A percentile compares a stretch with the other conserved stretches of the same genome.
Conservation (phyloP, 2,329 filamentous ascomycete species). For the Cordyceps cateniannulata region DNA sequence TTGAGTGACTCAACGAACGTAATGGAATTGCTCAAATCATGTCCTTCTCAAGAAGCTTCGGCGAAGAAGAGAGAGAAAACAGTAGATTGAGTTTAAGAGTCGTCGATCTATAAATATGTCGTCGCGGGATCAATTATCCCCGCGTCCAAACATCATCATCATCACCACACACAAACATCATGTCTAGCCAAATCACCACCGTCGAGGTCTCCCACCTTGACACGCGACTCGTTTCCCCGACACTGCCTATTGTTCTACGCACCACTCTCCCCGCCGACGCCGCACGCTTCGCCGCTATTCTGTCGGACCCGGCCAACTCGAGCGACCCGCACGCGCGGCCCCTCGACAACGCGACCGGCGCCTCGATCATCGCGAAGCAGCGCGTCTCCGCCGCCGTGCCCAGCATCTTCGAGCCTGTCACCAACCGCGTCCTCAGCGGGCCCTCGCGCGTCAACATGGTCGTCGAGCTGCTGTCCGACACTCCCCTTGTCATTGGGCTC, state of each 20-base stretch:
- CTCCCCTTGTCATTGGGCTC: constrained; percentile 20
- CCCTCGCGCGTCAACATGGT: constrained; percentile 22
- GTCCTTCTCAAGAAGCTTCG: no score
- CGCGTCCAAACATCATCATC: not conserved
- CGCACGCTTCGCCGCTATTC: constrained; percentile 19
- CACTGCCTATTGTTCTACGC: constrained; percentile 22
- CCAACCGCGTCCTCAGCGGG: constrained; percentile 15
- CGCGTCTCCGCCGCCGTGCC: constrained; percentile 21
- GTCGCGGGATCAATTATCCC: not conserved
- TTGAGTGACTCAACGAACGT: not conserved
- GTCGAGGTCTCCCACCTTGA: constrained; percentile 17
- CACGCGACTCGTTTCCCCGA: constrained; percentile 18
- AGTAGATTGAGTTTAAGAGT: no score
- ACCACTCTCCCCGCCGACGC: constrained; percentile 19
- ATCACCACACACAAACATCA: not conserved
- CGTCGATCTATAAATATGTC: not conserved
- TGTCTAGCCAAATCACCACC: constrained; percentile 10
- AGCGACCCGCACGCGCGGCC: constrained; percentile 15
- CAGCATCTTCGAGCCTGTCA: constrained; percentile 15
- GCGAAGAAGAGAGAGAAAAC: no score
- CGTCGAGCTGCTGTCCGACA: constrained; percentile 15
- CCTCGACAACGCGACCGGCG: constrained; percentile 15
- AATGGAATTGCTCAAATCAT: not conserved
- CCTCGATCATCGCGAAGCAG: constrained; percentile 17
- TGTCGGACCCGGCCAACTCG: constrained; percentile 17